Evolutionary conservation across 2,329 filamentous ascomycete species (phyloP), one percentile per base, ranked within the genome.

Genomic region (Pseudogymnoascus sp.): DNA sequence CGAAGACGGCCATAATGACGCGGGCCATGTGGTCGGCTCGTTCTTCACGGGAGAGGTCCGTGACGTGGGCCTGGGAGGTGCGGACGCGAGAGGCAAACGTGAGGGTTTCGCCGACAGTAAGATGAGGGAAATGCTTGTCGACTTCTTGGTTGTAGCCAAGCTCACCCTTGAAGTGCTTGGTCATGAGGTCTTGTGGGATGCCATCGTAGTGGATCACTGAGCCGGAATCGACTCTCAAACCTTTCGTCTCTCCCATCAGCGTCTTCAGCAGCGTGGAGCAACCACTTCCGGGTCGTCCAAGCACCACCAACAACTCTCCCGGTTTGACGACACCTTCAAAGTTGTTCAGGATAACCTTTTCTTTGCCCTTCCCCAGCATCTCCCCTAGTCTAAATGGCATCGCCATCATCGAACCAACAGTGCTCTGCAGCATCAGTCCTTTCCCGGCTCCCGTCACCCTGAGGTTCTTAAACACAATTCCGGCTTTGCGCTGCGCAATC

Each of bases 91-190:
- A 80, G 0, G 89, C 89, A 69, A 92, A 92, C 61, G 85, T 80
- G 0, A 93, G 78, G 0, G 89, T 93, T 65, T 91, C 80, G 1
- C 87, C 85, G 13, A 92, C 88, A 0, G 87, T 90, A 12, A 94
- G 76, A 25, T 89, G 86, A 0, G 89, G 86, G 66, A 91, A 92
- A 71, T 92, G 89, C 58, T 87, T 81, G 69, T 91, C 88, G 36
- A 82, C 80, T 74, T 93, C 89, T 37, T 90, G 86, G 66, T 90
- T 91, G 72, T 93, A 92, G 13, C 89, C 77, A 1, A 87, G 78
- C 73, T 85, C 86, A 15, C 85, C 85, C 62, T 82, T 80, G 68
- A 87, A 89, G 67, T 86, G 78, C 66, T 79, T 79, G 40, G 77
- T 74, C 79, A 86, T 86, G 64, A 78, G 72, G 61, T 76, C 65